Base-by-base conservation (phyloP, 805 yeast species). In the Geotrichum ghanense region DNA sequence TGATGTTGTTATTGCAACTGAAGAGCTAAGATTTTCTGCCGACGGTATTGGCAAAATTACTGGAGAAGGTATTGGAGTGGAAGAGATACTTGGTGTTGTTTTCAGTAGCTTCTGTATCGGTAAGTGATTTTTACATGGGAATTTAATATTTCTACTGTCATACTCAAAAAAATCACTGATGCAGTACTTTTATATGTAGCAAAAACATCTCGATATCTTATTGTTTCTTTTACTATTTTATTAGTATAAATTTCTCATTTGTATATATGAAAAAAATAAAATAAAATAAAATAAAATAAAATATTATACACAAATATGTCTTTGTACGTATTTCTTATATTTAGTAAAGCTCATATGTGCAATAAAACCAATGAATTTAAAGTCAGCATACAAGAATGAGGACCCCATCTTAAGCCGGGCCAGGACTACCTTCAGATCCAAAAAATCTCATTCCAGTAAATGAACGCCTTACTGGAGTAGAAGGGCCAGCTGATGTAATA, bases 101-200 rank as follows among this genome's bases (percentile, higher is more conserved):
- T 92, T 92, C 59, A 80, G 95, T 2, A 83, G 79, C 51, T 92
- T 92, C 61, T 92, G 98, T 63, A 87, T 92, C 20, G 98, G 98
- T 0, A 90, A 90, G 62, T 90, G 66, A 53, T 7, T 9, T 6
- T 10, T 31, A 31, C 16, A 31, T 31, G 5, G 10, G 17, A 31
- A n/a, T n/a, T n/a, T n/a, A n/a, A n/a, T n/a, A n/a, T n/a, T n/a
- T n/a, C n/a, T n/a, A n/a, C n/a, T n/a, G n/a, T n/a, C n/a, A n/a
- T n/a, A n/a, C n/a, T n/a, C n/a, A n/a, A n/a, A n/a, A n/a, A n/a
- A n/a, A n/a, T n/a, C n/a, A n/a, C n/a, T n/a, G 37, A 31, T 24
- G 27, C 27, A 31, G 16, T 31, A 19, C n/a, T n/a, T n/a, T n/a
- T n/a, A n/a, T n/a, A n/a, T n/a, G n/a, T n/a, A n/a, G n/a, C n/a